Conservation (phyloP, 1,139 yeast genomes). For the Kodamaea sp. region DNA sequence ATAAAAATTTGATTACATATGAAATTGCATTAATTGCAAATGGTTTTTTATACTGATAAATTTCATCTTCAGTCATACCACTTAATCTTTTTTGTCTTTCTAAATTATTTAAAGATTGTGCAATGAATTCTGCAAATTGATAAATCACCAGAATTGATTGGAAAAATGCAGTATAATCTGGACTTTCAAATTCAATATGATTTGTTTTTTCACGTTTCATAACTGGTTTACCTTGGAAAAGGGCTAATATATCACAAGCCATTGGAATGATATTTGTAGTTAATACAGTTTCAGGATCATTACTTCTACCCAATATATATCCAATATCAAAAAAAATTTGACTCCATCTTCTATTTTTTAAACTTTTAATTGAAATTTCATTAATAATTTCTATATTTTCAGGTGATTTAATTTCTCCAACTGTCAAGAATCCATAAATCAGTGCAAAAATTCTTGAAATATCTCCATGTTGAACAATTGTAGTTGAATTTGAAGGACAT, state of each 20-base stretch:
- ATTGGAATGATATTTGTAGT: constrained; percentile 39
- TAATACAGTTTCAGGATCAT: constrained; percentile 42
- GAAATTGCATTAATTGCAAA: constrained; percentile 30
- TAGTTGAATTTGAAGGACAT: constrained; percentile 72
- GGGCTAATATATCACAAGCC: constrained; percentile 59
- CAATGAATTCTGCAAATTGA: constrained; percentile 56
- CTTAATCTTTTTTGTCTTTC: constrained; percentile 2
- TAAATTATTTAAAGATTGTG: constrained; percentile 44
- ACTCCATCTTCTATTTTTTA: constrained; percentile 79
- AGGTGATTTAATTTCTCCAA: constrained; percentile 50
- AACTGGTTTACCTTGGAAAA: constrained; percentile 81
- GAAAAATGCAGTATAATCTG: constrained; percentile 79
- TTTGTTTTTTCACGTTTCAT: constrained; percentile 70
- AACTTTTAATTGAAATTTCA: constrained; percentile 43
- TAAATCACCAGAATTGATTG: constrained; percentile 71
- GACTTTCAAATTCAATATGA: constrained; percentile 89
- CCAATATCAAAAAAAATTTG: constrained; percentile 84
- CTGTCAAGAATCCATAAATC: constrained; percentile 61
- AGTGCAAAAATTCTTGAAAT: constrained; percentile 64
- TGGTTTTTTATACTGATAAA: constrained; percentile 14
- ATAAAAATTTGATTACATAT: constrained; percentile 30
- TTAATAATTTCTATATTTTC: constrained; percentile 40
- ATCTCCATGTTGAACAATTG: constrained; percentile 68
- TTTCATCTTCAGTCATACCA: constrained; percentile 11
- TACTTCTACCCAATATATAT: constrained; percentile 68